Percentiles rank a stretch among this genome's conserved stretches.
Evolutionary conservation across 1,139 yeast species (phyloP).

Genomic region (Ogataea hybrid): DNA sequence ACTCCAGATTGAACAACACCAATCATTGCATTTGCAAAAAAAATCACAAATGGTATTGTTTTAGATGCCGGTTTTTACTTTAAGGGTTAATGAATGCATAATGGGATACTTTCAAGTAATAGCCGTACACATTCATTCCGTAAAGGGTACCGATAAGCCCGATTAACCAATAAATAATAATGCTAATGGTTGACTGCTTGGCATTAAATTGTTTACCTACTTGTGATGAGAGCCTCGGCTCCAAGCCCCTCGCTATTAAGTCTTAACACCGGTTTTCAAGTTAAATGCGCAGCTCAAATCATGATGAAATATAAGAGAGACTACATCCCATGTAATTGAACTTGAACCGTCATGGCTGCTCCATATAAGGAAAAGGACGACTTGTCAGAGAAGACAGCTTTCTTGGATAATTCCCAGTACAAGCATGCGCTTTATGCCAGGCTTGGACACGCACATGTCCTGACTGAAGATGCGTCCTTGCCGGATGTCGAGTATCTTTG

Average conservation of each 20-base stretch:
- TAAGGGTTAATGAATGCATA: too few relatives aligned
- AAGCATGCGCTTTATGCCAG: conserved; percentile 1
- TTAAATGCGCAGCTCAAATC: background rate
- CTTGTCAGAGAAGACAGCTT: background rate
- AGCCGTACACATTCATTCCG: background rate
- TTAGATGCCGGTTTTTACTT: too few relatives aligned
- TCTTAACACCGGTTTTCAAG: background rate
- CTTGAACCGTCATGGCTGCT: background rate
- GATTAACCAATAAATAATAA: background rate
- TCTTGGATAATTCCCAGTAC: background rate
- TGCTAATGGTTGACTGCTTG: background rate
- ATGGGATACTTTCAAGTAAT: too few relatives aligned
- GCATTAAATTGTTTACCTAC: background rate
- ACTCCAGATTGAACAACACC: background rate
- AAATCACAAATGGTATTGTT: too few relatives aligned
- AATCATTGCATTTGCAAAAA: background rate
- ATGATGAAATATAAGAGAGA: background rate
- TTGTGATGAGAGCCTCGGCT: too few relatives aligned
- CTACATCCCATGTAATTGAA: background rate
- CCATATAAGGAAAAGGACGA: background rate
- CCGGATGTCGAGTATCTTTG: conserved; percentile 16
- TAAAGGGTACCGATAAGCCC: background rate
- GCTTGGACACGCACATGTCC: conserved; percentile 1
- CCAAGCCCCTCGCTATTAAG: background rate
- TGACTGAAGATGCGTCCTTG: background rate